Percentiles rank a stretch among this genome's conserved stretches.
Evolutionary conservation across 805 yeast genomes (phyloP).

Genomic region (Metschnikowia bowlesiae): DNA sequence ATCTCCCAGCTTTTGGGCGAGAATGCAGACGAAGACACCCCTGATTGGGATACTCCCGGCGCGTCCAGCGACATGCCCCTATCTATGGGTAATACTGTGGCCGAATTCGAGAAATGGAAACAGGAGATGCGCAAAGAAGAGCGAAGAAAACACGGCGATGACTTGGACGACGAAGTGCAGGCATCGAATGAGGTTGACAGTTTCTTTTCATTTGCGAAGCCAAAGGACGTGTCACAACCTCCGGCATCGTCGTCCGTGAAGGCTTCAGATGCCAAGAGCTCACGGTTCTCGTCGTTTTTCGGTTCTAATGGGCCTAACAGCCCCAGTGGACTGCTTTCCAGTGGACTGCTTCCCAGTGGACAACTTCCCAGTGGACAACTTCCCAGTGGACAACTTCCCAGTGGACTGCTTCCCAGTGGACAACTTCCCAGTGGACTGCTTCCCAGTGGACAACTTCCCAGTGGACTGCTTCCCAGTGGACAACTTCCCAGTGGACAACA

Average conservation of each 20-base stretch:
- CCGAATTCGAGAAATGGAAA: conserved; percentile 60
- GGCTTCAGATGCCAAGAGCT: conserved; percentile 23
- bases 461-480: no score
- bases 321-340: not conserved
- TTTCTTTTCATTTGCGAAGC: conserved; percentile 39
- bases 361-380: no score
- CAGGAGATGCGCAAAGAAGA: conserved; percentile 49
- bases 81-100: conserved; percentile 49
- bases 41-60: conserved; percentile 38
- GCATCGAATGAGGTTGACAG: conserved; percentile 39
- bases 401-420: not conserved
- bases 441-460: not conserved
- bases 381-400: no score
- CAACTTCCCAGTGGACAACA: no score
- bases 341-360: no score
- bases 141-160: conserved; percentile 42
- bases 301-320: conserved; percentile 6
- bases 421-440: no score
- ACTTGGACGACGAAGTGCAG: conserved; percentile 11
- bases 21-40: conserved; percentile 30
- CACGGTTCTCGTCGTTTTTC: conserved; percentile 15
- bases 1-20: conserved; percentile 36
- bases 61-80: conserved; percentile 18
- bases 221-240: conserved; percentile 17
- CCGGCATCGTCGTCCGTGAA: conserved; percentile 7